phyloP scores from a whole-genome alignment of 179 eudicot species.

The Drosera spatulata region DNA sequence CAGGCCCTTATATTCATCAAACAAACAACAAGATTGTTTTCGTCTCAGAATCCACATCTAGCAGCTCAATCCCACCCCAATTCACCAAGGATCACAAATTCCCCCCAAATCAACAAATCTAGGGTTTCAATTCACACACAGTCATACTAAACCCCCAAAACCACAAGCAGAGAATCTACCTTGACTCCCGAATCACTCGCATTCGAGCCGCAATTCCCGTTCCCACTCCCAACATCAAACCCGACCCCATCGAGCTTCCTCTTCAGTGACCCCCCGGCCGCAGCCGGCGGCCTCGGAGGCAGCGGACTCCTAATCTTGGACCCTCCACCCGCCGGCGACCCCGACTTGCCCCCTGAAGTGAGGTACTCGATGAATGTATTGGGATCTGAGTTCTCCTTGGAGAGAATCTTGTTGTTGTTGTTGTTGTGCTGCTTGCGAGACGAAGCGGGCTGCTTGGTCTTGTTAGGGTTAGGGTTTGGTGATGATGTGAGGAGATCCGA shows the following conservation, averaged over 20 bases:
- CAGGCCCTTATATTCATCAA: too few species aligned
- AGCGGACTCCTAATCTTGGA: conserved; percentile 44
- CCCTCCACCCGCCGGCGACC: conserved; percentile 16
- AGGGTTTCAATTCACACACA: too few species aligned
- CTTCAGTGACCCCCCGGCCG: conserved; percentile 41
- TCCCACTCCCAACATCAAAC: conserved; percentile 28
- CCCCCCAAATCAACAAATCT: too few species aligned
- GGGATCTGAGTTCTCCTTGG: conserved; percentile 56
- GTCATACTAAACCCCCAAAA: neutral
- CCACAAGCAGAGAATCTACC: conserved; percentile 11
- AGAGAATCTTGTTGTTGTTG: conserved; percentile 8
- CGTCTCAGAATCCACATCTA: too few species aligned
- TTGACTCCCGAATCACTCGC: conserved; percentile 42
- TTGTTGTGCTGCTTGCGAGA: conserved; percentile 25
- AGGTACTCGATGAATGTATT: conserved; percentile 12
- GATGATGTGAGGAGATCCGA: conserved; percentile 22
- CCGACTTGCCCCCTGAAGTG: conserved; percentile 14
- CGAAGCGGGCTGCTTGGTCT: conserved; percentile 9
- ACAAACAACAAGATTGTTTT: too few species aligned
- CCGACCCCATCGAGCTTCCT: conserved; percentile 39
- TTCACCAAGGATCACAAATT: too few species aligned
- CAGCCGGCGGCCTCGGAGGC: conserved; percentile 73
- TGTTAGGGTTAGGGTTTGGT: conserved; percentile 25
- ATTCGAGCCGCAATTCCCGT: conserved; percentile 1
- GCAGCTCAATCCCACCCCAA: too few species aligned